Conservation (phyloP, 176 grass and related monocot genomes). For the Cenchrus fungigraminus region DNA sequence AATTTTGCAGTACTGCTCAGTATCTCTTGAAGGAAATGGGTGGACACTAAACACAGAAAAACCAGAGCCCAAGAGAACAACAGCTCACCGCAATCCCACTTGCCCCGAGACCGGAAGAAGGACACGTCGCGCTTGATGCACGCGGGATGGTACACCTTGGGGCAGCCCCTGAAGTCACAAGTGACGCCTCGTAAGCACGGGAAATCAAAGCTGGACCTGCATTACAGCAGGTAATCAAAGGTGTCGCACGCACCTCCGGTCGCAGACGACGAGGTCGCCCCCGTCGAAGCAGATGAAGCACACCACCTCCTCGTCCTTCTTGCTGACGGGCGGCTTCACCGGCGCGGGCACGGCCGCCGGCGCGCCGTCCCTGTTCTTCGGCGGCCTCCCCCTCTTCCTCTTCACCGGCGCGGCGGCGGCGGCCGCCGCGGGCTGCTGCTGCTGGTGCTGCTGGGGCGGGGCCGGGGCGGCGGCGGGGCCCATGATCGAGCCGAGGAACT, state of each 20-base stretch:
- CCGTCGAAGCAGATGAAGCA: conserved; percentile 99
- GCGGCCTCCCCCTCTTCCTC: conserved; percentile 89
- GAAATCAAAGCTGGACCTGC: not conserved
- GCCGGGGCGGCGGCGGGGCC: conserved; percentile 3
- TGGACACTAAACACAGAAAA: not conserved
- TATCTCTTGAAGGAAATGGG: conserved; percentile 1
- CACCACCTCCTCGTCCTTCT: conserved; percentile 83
- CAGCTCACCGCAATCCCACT: conserved; percentile 94
- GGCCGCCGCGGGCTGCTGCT: not conserved
- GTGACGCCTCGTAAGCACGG: conserved; percentile 14
- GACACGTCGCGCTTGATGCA: conserved; percentile 87
- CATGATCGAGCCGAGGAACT: conserved; percentile 69
- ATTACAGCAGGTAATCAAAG: not conserved
- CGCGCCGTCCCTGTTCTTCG: conserved; percentile 60
- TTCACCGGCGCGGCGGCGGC: conserved; percentile 45
- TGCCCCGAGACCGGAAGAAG: conserved; percentile 73
- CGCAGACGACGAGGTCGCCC: conserved; percentile 90
- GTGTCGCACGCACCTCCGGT: conserved; percentile 59
- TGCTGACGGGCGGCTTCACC: conserved; percentile 41
- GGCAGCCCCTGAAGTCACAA: conserved; percentile 65
- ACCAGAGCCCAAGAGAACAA: not conserved
- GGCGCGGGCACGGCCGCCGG: not conserved
- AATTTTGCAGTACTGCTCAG: not conserved
- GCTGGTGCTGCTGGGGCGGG: not conserved
- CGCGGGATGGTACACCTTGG: conserved; percentile 94